Base-by-base conservation (phyloP, 2,329 filamentous ascomycete genomes). In the Immersiporthe knoxdaviesiana region DNA sequence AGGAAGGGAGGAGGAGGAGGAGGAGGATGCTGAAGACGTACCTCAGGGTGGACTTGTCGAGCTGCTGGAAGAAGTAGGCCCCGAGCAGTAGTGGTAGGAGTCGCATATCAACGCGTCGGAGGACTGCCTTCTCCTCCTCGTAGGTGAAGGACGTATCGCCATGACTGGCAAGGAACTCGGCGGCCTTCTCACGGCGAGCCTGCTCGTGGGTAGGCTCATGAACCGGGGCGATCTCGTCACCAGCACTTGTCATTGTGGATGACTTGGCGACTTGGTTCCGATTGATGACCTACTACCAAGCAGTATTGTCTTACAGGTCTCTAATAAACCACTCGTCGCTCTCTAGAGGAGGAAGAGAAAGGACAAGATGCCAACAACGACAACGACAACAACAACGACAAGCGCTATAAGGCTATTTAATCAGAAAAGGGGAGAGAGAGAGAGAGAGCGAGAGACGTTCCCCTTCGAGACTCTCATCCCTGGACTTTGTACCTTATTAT, bases 11-110 rank as follows among this genome's bases (percentile, higher is more conserved):
- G 21, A 21, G 30, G 69, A 74, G 60, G 37, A 21, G 14, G 11
- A 39, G 14, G 3, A 2, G 14, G 14, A 35, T 10, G 39, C 44
- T 6, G 8, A 24, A 65, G 27, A 27, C 69, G 12, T 67, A 75
- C 72, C 73, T 75, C 58, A 83, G 74, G 1, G 80, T 78, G 47
- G 79, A 80, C 74, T 87, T 87, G 76, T 87, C 84, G 12, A 87
- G 81, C 71, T 87, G 84, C 72, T 88, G 85, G 72, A 88, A 84
- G 76, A 87, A 88, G 76, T 89, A 89, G 7, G 85, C 84, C 1
- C 82, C 81, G 1, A 87, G 79, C 8, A 88, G 75, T 6, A 88
- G 77, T 7, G 84, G 83, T 1, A 88, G 78, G 10, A 88, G 78
- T 0, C 82, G 82, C 12, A 76, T 72, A 72, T 88, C 85, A 61